A percentile compares a stretch with the other conserved stretches of the same genome.
Conservation (phyloP, 1,139 yeast genomes). For the Zygosaccharomyces pseudobailii region DNA sequence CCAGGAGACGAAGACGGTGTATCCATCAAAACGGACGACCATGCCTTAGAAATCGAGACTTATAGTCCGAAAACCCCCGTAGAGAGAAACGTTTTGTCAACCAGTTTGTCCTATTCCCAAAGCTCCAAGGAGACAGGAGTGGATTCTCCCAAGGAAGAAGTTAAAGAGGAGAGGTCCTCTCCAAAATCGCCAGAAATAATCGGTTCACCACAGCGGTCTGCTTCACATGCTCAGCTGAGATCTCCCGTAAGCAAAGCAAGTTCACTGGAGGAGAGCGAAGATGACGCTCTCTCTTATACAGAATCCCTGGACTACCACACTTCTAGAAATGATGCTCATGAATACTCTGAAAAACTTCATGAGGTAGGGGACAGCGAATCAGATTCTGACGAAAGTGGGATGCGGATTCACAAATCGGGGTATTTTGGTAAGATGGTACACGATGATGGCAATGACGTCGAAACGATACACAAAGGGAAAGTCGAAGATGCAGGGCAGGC, state of each 20-base stretch:
- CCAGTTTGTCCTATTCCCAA: slow-evolving; percentile 1
- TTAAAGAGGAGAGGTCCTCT: not conserved
- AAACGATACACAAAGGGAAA: slow-evolving; percentile 11
- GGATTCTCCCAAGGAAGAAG: not conserved
- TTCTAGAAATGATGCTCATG: slow-evolving; percentile 5
- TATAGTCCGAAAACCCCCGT: slow-evolving; percentile 1
- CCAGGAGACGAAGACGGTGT: not conserved
- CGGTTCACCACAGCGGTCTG: no score
- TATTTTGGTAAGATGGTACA: slow-evolving; percentile 24
- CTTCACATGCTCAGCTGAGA: not conserved
- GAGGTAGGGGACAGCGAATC: slow-evolving; percentile 7
- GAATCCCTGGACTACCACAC: slow-evolving; percentile 13
- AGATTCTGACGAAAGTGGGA: slow-evolving; percentile 11
- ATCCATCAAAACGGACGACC: not conserved
- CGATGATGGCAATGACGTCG: slow-evolving; percentile 11
- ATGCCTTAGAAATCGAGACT: not conserved
- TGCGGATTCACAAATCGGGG: slow-evolving; percentile 22
- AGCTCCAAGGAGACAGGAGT: slow-evolving; percentile 1
- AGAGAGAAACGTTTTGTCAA: not conserved
- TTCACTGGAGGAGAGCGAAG: slow-evolving; percentile 12
- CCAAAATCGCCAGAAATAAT: not conserved
- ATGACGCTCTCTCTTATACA: slow-evolving; percentile 21
- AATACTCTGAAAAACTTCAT: slow-evolving; percentile 12
- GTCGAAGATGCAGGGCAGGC: slow-evolving; percentile 3
- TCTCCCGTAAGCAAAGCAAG: not conserved